Evolutionary conservation across 768 basidiomycete genomes (phyloP).

Genomic region (Serendipita sp.): DNA sequence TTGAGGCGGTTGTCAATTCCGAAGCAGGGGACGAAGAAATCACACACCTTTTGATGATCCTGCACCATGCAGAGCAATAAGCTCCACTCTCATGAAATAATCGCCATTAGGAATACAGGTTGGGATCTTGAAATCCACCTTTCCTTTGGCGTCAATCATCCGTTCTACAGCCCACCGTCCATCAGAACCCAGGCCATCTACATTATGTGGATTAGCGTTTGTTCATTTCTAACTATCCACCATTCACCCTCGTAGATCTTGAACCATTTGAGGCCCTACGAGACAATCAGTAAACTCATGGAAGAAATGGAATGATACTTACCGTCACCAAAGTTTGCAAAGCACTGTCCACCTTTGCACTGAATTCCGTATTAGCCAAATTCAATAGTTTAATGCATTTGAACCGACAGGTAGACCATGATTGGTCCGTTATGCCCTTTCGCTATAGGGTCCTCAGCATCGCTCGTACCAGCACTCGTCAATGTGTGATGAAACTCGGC

Average conservation of each 20-base stretch:
- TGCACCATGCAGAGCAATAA: background rate
- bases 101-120: conserved; percentile 28
- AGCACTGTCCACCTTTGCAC: conserved; percentile 31
- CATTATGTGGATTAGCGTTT: background rate
- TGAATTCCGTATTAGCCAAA: conserved; percentile 12
- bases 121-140: conserved; percentile 33
- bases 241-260: conserved; percentile 30
- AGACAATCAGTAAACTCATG: no score
- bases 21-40: background rate
- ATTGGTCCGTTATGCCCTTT: conserved; percentile 37
- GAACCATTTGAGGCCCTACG: conserved; percentile 32
- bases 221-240: background rate
- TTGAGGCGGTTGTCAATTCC: conserved; percentile 19
- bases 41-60: background rate
- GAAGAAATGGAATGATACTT: no score
- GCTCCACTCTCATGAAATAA: background rate
- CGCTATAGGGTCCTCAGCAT: conserved; percentile 36
- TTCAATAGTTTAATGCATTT: background rate
- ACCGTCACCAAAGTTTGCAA: conserved; percentile 28
- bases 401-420: conserved; percentile 32
- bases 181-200: conserved; percentile 1
- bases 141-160: conserved; percentile 33
- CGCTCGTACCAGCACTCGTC: conserved; percentile 15
- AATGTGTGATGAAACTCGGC: conserved; percentile 15
- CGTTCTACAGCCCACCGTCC: conserved; percentile 32